Percentiles rank a stretch among this genome's conserved stretches.
Evolutionary conservation across 257 asterid species (phyloP).

Genomic region (Phtheirospermum japonicum): DNA sequence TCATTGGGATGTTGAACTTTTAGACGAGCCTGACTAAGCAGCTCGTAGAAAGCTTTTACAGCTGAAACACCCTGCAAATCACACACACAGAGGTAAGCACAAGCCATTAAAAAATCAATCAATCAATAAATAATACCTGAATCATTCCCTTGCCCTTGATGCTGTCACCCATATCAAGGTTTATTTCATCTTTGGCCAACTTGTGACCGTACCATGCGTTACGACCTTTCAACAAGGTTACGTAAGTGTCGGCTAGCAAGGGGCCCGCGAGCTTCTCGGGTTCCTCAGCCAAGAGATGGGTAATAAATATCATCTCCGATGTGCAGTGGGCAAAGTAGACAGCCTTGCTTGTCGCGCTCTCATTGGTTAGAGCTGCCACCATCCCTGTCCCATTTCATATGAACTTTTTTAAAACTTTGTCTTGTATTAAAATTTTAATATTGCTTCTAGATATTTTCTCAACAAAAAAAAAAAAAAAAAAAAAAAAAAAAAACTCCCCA

Average conservation of each 20-base stretch:
- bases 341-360: constrained; percentile 98
- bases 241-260: constrained; percentile 87
- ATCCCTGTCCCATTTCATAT: constrained; percentile 52
- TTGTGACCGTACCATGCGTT: constrained; percentile 94
- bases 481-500: too few species aligned
- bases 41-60: constrained; percentile 86
- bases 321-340: constrained; percentile 97
- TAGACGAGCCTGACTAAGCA: constrained; percentile 71
- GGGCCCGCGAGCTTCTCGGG: constrained; percentile 99
- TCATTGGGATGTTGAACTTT: constrained; percentile 58
- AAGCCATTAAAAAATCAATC: too few species aligned
- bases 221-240: constrained; percentile 91
- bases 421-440: too few species aligned
- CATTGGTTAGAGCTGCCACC: constrained; percentile 96
- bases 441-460: too few species aligned
- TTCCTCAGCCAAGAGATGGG: constrained; percentile 90
- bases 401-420: neutral
- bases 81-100: neutral
- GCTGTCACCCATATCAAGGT: constrained; percentile 93
- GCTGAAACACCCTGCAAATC: constrained; percentile 86
- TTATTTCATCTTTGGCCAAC: constrained; percentile 87
- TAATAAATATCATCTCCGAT: constrained; percentile 95
- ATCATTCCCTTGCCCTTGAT: constrained; percentile 97
- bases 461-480: too few species aligned
- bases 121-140: constrained; percentile 86